phyloP scores from a whole-genome alignment of 176 grass and related monocot species.

The Hordeum marinum region DNA sequence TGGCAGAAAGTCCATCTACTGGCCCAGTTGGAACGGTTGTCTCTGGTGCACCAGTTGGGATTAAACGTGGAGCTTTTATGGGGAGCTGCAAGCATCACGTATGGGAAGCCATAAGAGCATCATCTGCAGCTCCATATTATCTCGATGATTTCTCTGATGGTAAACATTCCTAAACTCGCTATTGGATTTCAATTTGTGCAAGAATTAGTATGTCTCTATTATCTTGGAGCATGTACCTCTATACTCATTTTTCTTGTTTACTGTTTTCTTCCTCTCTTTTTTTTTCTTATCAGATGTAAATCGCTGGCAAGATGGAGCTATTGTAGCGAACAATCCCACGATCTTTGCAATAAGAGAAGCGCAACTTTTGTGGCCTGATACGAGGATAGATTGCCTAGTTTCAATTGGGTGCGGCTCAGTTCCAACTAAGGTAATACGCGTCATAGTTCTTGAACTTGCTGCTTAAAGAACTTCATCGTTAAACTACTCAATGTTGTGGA shows the following conservation, averaged over 20 bases:
- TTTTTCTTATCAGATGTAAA: constrained; percentile 61
- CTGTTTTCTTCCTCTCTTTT: constrained; percentile 6
- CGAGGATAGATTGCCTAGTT: constrained; percentile 88
- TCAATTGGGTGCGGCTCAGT: constrained; percentile 94
- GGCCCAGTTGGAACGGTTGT: constrained; percentile 40
- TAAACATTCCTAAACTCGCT: constrained; percentile 34
- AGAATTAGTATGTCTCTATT: background rate
- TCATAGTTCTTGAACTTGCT: background rate
- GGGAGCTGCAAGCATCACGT: constrained; percentile 92
- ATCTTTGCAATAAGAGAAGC: constrained; percentile 99
- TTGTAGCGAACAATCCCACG: constrained; percentile 97
- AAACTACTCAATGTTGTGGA: background rate
- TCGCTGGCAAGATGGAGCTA: constrained; percentile 98
- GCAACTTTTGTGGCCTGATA: constrained; percentile 96
- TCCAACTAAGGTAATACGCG: constrained; percentile 74
- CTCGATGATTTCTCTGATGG: constrained; percentile 97
- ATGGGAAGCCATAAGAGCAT: constrained; percentile 98
- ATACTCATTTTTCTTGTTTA: background rate
- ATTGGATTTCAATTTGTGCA: constrained; percentile 4
- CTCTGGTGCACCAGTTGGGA: constrained; percentile 61
- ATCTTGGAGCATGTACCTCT: constrained; percentile 10
- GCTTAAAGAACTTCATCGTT: background rate
- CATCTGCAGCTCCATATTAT: constrained; percentile 99
- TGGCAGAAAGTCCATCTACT: constrained; percentile 54
- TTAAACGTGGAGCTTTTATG: constrained; percentile 84